Evolutionary conservation across 1,139 yeast genomes (phyloP), one percentile per base, ranked within the genome.

Genomic region (Blastobotrys raffinosifermentans): DNA sequence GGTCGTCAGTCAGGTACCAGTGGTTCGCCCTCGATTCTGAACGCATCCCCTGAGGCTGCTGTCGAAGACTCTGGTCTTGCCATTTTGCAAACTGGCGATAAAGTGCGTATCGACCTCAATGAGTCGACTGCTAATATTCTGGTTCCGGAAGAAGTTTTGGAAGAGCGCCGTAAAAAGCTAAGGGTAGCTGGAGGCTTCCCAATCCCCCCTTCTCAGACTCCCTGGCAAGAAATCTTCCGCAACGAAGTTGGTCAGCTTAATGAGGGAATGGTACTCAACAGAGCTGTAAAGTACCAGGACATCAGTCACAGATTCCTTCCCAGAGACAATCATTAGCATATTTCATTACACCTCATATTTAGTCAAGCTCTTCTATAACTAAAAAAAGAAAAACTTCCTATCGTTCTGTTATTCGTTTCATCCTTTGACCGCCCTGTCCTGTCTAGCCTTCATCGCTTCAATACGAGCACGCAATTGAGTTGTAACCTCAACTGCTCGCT

Each of bases 401-500:
- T n/a, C 23, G 23, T 20, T 19, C 9, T 9, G 15, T 26, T n/a
- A 19, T 13, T 31, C 26, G 29, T 32, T 29, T 20, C 22, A n/a
- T 21, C 26, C 26, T 21, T 19, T 23, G 19, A 9, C 21, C 18
- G n/a, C 17, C 16, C 45, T 29, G 31, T 43, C 40, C 31, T 50
- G 51, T 16, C 51, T 39, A 3, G 85, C 85, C 57, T 80, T 83
- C 96, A 87, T 86, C 60, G 82, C 80, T 58, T 85, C 94, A 34
- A 89, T 87, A 48, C 96, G 66, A 1, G 87, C 94, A 56, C 82
- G 82, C 54, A 84, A 69, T 57, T 83, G 93, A 11, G 77, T 75
- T 1, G 96, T 87, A 10, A 86, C 93, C 49, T 84, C 94, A 0
- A 93, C 91, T 0, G 96, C 96, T 36, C 91, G 73, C 52, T 73